phyloP scores from a whole-genome alignment of 352 stramenopile species.

The Phytopythium cucurbitacearum region DNA sequence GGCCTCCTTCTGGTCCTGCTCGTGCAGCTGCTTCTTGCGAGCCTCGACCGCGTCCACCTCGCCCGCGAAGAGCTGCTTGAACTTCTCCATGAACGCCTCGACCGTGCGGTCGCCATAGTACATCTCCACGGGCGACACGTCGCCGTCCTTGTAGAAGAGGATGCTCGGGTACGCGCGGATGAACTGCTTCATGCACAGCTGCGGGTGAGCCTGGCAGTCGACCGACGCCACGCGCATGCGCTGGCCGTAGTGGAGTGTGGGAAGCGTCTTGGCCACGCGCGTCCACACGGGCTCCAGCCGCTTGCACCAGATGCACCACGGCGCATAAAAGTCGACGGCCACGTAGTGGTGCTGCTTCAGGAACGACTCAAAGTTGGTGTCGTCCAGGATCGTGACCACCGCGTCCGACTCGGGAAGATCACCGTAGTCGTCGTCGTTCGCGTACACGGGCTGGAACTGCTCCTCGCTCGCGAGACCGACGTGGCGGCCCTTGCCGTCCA shows the following conservation, averaged over 20 bases:
- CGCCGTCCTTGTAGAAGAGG: conserved; percentile 93
- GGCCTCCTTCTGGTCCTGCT: conserved; percentile 90
- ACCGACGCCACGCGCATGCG: conserved; percentile 83
- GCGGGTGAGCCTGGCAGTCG: conserved; percentile 91
- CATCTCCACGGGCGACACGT: conserved; percentile 90
- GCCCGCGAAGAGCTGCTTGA: conserved; percentile 83
- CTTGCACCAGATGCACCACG: conserved; percentile 97
- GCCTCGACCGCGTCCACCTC: conserved; percentile 67
- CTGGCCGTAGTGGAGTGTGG: conserved; percentile 80
- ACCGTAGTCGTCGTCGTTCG: conserved; percentile 58
- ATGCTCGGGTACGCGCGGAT: conserved; percentile 97
- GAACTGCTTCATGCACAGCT: conserved; percentile 93
- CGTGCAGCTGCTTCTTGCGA: conserved; percentile 92
- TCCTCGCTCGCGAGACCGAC: conserved; percentile 89
- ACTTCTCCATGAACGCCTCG: conserved; percentile 87
- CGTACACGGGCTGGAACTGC: conserved; percentile 68
- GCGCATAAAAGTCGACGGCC: conserved; percentile 96
- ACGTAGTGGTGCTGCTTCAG: conserved; percentile 93
- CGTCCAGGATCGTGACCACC: conserved; percentile 66
- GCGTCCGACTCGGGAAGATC: conserved; percentile 77
- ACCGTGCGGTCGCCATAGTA: conserved; percentile 95
- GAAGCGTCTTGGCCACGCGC: conserved; percentile 90
- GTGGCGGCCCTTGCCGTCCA: conserved; percentile 81
- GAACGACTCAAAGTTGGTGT: conserved; percentile 91
- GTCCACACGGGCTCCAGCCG: conserved; percentile 95